phyloP scores from a whole-genome alignment of 1,284 basidiomycete species.

The Pulveroboletus sp. region DNA sequence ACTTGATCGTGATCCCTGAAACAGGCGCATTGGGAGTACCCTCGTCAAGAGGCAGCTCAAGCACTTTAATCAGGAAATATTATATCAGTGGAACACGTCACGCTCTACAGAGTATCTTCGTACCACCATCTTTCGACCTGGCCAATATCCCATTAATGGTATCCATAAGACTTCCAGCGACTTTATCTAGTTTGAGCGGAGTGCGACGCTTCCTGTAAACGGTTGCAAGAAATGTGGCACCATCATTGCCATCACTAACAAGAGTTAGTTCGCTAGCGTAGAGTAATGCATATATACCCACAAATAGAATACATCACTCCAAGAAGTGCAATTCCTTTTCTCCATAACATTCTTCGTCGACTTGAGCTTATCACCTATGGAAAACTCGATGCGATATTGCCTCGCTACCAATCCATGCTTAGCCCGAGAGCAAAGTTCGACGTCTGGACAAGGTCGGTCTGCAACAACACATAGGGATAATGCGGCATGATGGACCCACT shows the following conservation, averaged over 20 bases:
- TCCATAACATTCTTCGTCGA: background rate
- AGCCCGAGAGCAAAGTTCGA: background rate
- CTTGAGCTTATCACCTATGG: background rate
- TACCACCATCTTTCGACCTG: slow-evolving; percentile 1
- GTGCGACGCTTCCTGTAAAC: background rate
- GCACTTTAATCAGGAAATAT: background rate
- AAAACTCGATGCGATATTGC: background rate
- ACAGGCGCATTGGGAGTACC: background rate
- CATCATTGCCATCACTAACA: slow-evolving; percentile 1
- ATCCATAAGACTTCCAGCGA: background rate
- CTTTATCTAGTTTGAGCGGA: background rate
- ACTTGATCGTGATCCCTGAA: background rate
- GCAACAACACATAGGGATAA: background rate
- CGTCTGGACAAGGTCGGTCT: background rate
- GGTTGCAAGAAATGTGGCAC: background rate
- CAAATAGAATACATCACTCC: slow-evolving; percentile 8
- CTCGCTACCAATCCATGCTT: background rate
- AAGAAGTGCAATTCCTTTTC: background rate
- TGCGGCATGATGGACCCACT: background rate
- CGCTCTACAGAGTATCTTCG: background rate
- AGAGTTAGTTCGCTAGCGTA: background rate
- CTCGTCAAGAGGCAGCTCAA: background rate
- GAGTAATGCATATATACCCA: background rate
- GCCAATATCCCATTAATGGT: background rate
- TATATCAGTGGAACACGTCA: background rate